Conservation (phyloP, 2,329 filamentous ascomycete species). For the Sporothrix dimorphospora region DNA sequence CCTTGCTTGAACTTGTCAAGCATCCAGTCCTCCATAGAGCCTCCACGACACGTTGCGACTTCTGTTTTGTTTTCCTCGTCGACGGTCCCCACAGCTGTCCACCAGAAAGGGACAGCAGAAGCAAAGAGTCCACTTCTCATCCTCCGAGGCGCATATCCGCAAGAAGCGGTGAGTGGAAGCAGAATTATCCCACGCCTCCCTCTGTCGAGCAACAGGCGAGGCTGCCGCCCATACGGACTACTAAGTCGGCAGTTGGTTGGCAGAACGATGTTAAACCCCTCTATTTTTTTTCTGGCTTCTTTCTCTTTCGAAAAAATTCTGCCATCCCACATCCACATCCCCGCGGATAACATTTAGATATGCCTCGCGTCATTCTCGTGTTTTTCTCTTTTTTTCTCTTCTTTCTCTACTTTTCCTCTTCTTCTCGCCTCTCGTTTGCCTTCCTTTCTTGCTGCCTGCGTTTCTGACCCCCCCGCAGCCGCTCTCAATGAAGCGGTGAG, state of each 20-base stretch:
- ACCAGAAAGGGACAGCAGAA: neutral
- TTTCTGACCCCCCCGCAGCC: neutral
- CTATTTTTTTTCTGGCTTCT: conserved; percentile 11
- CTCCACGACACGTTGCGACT: neutral
- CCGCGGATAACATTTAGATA: neutral
- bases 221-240: neutral
- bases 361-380: conserved; percentile 16
- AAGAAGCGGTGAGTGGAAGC: conserved; percentile 10
- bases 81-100: neutral
- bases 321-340: neutral
- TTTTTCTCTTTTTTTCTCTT: neutral
- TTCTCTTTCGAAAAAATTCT: neutral
- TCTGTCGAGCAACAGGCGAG: neutral
- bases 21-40: neutral
- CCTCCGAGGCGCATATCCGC: neutral
- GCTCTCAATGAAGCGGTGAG: conserved; percentile 35
- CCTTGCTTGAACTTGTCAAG: neutral
- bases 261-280: conserved; percentile 1
- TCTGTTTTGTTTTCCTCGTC: neutral
- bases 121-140: neutral
- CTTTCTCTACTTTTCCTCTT: neutral
- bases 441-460: neutral
- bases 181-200: neutral
- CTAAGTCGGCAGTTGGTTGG: neutral
- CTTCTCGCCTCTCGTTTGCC: neutral